Percentiles rank a stretch among this genome's conserved stretches.
These are phyloP conservation scores for Fusarium veterinarium DNA, from an alignment of 2,329 filamentous ascomycete species.

Conservation along the genomic window DNA sequence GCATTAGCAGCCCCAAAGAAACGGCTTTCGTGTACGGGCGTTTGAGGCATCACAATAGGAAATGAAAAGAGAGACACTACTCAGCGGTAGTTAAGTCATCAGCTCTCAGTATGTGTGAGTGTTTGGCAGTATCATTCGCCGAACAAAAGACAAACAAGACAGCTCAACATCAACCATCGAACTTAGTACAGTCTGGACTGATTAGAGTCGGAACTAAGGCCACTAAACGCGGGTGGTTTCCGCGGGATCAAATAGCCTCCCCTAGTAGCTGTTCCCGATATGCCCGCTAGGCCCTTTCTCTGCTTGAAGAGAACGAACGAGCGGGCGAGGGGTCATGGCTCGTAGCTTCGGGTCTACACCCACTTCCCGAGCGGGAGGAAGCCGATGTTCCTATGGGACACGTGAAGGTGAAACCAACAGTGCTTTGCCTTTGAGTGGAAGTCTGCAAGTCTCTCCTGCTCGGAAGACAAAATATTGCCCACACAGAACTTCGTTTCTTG, in stretches of 20 bases:
- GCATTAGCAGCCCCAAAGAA: background rate
- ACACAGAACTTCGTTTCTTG: rapidly evolving
- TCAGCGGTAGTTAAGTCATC: too few relatives aligned
- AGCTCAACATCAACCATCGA: background rate
- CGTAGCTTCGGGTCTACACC: background rate
- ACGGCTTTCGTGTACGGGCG: rapidly evolving
- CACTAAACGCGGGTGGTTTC: background rate
- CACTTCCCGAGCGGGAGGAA: background rate
- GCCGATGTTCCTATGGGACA: background rate
- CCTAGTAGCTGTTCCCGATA: background rate
- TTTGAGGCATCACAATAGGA: too few relatives aligned
- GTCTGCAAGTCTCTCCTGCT: background rate
- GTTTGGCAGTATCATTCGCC: background rate
- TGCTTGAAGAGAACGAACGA: background rate
- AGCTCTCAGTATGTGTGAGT: too few relatives aligned
- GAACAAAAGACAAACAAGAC: too few relatives aligned
- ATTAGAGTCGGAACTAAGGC: background rate
- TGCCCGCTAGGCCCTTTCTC: too few relatives aligned
- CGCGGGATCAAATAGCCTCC: background rate
- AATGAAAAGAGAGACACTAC: background rate
- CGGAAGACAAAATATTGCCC: too few relatives aligned
- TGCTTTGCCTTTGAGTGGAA: background rate
- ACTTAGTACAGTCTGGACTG: background rate
- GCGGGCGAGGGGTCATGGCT: background rate
- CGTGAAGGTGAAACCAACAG: background rate